Percentiles rank a stretch among this genome's conserved stretches.
Evolutionary conservation across 139 green algal genomes (phyloP).

Genomic region (Micromonas pusilla): DNA sequence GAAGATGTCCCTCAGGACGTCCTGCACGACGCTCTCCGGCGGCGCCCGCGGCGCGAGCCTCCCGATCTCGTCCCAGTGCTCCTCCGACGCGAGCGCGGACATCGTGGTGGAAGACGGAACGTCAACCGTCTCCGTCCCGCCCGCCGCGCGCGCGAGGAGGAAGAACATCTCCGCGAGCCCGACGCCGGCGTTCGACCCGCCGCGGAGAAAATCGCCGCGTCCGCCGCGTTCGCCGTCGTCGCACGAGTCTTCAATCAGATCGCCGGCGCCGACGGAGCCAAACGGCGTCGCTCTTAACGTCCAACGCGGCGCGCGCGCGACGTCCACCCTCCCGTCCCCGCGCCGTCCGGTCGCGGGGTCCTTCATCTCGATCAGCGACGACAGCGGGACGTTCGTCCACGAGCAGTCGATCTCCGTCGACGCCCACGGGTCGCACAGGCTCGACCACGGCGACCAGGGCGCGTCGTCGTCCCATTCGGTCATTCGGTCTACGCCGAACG

Average conservation of each 20-base stretch:
- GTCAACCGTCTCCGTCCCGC: background rate
- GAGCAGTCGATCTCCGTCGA: background rate
- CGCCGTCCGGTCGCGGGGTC: no score
- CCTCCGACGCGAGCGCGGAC: background rate
- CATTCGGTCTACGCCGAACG: no score
- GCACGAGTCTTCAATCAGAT: background rate
- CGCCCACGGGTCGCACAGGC: background rate
- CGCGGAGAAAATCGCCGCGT: background rate
- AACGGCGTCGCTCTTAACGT: background rate
- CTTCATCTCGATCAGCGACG: background rate
- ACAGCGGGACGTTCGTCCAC: background rate
- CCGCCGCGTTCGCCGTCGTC: background rate
- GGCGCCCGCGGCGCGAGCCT: background rate
- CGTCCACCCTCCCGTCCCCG: no score
- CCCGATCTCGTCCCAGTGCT: background rate
- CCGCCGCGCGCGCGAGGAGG: background rate
- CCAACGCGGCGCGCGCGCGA: background rate
- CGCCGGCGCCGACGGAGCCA: background rate
- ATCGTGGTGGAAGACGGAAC: no score
- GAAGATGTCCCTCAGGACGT: background rate
- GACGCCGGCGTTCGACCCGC: no score
- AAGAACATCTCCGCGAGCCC: background rate
- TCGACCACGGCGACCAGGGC: background rate
- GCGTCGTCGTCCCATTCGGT: constrained; percentile 11
- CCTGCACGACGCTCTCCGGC: background rate